Conservation (phyloP, 371 early-diverging fungal genomes). For the Umbelopsis sp. region DNA sequence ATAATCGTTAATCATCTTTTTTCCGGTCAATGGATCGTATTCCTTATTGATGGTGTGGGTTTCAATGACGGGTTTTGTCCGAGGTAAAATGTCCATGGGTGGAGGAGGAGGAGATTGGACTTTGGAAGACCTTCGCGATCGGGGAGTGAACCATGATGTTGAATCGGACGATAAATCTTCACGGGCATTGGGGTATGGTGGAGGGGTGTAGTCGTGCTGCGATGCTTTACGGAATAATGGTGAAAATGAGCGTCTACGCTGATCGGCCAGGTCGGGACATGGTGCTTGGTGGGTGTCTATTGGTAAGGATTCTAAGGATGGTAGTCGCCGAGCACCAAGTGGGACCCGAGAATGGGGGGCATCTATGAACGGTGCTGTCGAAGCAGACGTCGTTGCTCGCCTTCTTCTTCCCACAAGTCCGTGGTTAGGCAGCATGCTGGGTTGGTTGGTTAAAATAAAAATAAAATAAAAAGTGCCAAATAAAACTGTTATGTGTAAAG, state of each 20-base stretch:
- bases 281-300: conserved; percentile 1
- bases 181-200: conserved; percentile 14
- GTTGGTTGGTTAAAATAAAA: not conserved
- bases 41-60: conserved; percentile 76
- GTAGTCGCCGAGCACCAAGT: conserved; percentile 1
- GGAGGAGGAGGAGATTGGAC: not conserved
- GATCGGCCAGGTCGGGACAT: not conserved
- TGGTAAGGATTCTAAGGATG: conserved; percentile 14
- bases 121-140: conserved; percentile 7
- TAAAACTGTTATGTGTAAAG: not conserved
- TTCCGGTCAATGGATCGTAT: conserved; percentile 81
- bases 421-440: conserved; percentile 5
- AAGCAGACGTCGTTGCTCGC: conserved; percentile 12
- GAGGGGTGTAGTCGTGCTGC: not conserved
- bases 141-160: conserved; percentile 11
- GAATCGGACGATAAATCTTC: not conserved
- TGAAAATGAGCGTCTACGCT: conserved; percentile 9
- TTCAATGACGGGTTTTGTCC: conserved; percentile 22
- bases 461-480: not conserved
- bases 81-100: not conserved
- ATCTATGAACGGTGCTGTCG: conserved; percentile 9
- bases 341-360: not conserved
- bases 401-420: conserved; percentile 9
- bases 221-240: conserved; percentile 4
- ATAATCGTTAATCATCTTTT: conserved; percentile 92